Conservation (phyloP, 2,329 filamentous ascomycete genomes). For the Diaporthe citri region DNA sequence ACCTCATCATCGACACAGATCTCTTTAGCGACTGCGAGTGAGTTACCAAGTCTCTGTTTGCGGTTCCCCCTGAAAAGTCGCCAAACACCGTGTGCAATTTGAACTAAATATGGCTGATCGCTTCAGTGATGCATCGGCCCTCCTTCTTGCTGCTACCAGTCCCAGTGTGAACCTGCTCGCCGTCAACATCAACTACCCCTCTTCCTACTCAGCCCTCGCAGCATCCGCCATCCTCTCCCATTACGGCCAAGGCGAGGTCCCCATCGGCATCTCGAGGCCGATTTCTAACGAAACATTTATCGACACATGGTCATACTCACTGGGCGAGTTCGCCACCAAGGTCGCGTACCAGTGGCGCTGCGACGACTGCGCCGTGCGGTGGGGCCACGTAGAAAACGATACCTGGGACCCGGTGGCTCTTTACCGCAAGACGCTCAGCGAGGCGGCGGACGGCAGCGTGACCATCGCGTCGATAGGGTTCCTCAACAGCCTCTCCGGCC, state of each 20-base stretch:
- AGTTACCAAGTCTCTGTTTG: constrained; percentile 36
- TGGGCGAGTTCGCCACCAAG: constrained; percentile 61
- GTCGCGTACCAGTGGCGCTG: constrained; percentile 57
- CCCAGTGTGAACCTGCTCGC: constrained; percentile 53
- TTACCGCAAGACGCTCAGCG: constrained; percentile 58
- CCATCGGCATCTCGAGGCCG: constrained; percentile 56
- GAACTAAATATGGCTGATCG: background rate
- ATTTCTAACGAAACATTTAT: constrained; percentile 58
- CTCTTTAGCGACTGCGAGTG: constrained; percentile 62
- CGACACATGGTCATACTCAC: constrained; percentile 53
- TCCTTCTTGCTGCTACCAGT: constrained; percentile 57
- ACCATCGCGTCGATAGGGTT: constrained; percentile 61
- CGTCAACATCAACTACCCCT: constrained; percentile 57
- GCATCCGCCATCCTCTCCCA: constrained; percentile 56
- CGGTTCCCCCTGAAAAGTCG: no score
- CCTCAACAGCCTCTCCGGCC: constrained; percentile 59
- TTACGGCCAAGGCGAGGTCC: constrained; percentile 52
- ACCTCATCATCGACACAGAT: constrained; percentile 61
- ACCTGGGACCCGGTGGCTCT: constrained; percentile 58
- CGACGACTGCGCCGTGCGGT: constrained; percentile 18
- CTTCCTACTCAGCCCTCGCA: constrained; percentile 56
- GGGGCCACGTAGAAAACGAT: constrained; percentile 43
- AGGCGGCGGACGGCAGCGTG: constrained; percentile 48
- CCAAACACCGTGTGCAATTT: no score
- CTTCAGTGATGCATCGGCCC: constrained; percentile 55